Conservation (phyloP, 2,329 filamentous ascomycete genomes). For the Fusarium pseudograminearum region DNA sequence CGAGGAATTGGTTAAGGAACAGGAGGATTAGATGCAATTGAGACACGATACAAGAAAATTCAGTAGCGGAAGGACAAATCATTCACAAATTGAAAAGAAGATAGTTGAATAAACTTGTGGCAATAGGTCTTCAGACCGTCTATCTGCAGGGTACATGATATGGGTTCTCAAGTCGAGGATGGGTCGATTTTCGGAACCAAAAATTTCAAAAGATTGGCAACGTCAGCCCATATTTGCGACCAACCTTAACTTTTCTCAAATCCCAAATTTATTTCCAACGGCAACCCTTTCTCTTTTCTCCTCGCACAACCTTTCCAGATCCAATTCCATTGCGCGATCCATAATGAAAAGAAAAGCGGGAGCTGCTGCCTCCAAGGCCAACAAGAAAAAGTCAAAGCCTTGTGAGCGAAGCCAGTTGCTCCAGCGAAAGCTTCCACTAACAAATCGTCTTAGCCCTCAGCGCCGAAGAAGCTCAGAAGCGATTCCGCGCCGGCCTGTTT, state of each 20-base stretch:
- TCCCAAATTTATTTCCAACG: constrained; percentile 9
- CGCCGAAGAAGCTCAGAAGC: constrained; percentile 63
- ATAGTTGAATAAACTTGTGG: neutral
- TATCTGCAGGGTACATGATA: constrained; percentile 21
- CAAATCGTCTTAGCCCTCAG: constrained; percentile 56
- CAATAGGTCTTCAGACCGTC: neutral
- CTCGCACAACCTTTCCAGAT: constrained; percentile 12
- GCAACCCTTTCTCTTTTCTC: constrained; percentile 4
- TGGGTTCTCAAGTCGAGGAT: constrained; percentile 29
- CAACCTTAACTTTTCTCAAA: constrained; percentile 8
- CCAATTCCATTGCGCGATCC: constrained; percentile 36
- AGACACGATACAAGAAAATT: neutral
- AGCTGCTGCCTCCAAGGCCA: constrained; percentile 57
- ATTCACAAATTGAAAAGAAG: neutral
- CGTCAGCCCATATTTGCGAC: constrained; percentile 48
- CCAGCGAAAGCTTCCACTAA: constrained; percentile 30
- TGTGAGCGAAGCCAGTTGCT: constrained; percentile 51
- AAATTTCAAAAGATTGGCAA: constrained; percentile 43
- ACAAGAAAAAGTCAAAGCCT: constrained; percentile 67
- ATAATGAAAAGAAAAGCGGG: constrained; percentile 72
- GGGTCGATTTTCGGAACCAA: constrained; percentile 48
- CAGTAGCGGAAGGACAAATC: too few species aligned
- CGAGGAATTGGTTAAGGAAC: neutral
- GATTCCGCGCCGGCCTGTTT: constrained; percentile 76
- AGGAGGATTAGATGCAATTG: constrained; percentile 10